Evolutionary conservation across 2,329 filamentous ascomycete genomes (phyloP), one percentile per base, ranked within the genome.

Genomic region (Rhynchosporium agropyri): DNA sequence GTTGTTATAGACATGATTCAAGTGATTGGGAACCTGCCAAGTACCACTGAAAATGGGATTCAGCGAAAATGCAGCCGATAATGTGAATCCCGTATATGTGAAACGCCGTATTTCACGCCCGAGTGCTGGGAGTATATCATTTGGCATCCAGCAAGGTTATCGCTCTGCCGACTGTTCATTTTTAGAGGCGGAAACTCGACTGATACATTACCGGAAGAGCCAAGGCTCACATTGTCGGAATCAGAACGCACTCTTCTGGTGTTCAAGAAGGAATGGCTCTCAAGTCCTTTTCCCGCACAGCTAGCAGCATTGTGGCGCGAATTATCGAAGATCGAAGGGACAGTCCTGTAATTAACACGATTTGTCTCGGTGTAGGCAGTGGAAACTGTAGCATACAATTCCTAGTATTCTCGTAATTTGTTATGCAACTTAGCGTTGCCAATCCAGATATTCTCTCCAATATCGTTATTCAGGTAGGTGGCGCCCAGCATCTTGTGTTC

Each of bases 351-450:
- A 45, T 49, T 1, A 63, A 58, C 12, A 36, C 50, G 1, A 55
- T 63, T 31, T 58, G 55, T 46, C 40, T 63, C 10, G 61, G 50
- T 26, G 42, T 63, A 13, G 48, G 55, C 40, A 42, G 38, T n/a
- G 31, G n/a, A 8, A 1, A 36, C 5, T 31, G 51, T 29, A 4
- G n/a, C 3, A n/a, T 10, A n/a, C 61, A 63, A 15, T 58, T 54
- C 42, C 29, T 63, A 28, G 29, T 63, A 4, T 33, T 63, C 15
- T 46, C 29, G n/a, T 55, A 63, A 33, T 38, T 59, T 40, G 28
- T 63, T 13, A 6, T 15, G 13, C 48, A 63, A 40, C 55, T 63
- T 12, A 26, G 46, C 15, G 13, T 8, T n/a, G 20, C 48, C 3
- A 53, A 49, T 49, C 61, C 61, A 20, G 15, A 28, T 9, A 9